Base-by-base conservation (phyloP, 106 monocot genomes). In the Xerophyta viscosa region DNA sequence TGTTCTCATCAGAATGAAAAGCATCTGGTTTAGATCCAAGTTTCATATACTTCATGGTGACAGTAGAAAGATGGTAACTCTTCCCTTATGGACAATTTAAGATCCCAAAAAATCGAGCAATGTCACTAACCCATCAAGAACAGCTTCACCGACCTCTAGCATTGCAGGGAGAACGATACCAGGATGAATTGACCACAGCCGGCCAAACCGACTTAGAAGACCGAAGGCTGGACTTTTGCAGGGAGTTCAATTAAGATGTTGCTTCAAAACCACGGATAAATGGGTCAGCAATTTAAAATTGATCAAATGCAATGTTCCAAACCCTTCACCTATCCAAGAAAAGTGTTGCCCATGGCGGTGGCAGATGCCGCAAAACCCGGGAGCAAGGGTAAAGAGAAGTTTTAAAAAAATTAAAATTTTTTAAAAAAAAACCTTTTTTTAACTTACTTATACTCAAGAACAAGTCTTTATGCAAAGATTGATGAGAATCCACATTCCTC, bases 41-140 rank as follows among this genome's bases (percentile, higher is more conserved):
- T 57, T 91, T 91, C 91, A 91, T 91, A 58, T 86, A 86, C 91
- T 91, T 91, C 91, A 91, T 91, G 41, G 56, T 65, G 39, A 30
- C 52, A 11, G 30, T 23, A 25, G n/a, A 42, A n/a, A 14, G n/a
- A 30, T n/a, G 22, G 43, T 31, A 14, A 20, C 2, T 26, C 13
- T 51, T 49, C 56, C 41, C 18, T 20, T 33, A 33, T 6, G 5
- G 7, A 33, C 33, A 5, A 33, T 6, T 6, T 33, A 33, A 33
- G 57, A 13, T 37, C 31, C 43, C 9, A 46, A 27, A 11, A 31
- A 26, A 36, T 36, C 41, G 23, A 44, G 4, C 43, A 22, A 5
- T 5, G 26, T 24, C 23, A 41, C 47, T 30, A 52, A 41, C 52
- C 60, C 73, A 64, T 61, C 7, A 27, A 3, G 3, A 27, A 50